Evolutionary conservation across 2,329 filamentous ascomycete species (phyloP).

Genomic region (Periconia macrospinosa): DNA sequence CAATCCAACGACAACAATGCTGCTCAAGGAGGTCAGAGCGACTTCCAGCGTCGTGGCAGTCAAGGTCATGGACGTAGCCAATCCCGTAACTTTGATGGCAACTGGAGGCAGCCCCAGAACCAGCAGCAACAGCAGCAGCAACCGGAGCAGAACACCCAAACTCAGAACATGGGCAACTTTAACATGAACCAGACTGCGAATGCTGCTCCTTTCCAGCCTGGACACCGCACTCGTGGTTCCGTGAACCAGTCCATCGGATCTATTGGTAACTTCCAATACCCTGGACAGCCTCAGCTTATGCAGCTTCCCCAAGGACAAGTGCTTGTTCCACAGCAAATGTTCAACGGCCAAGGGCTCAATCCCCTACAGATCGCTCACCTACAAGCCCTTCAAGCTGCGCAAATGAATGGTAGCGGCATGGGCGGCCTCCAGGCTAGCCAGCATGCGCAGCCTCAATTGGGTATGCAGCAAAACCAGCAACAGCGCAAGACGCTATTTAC

Average conservation of each 20-base stretch:
- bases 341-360: constrained; percentile 81
- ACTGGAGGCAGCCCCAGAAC: constrained; percentile 85
- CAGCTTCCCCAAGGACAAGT: constrained; percentile 84
- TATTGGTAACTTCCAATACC: constrained; percentile 87
- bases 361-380: constrained; percentile 86
- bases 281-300: constrained; percentile 81
- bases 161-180: constrained; percentile 61
- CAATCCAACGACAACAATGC: constrained; percentile 54
- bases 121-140: constrained; percentile 47
- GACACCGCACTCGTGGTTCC: constrained; percentile 83
- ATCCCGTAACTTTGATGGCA: constrained; percentile 95
- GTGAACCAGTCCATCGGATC: constrained; percentile 81
- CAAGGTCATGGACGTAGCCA: constrained; percentile 77
- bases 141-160: constrained; percentile 51
- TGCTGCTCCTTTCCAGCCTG: constrained; percentile 81
- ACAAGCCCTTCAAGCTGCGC: constrained; percentile 87
- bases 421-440: constrained; percentile 67
- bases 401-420: constrained; percentile 76
- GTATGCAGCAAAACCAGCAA: constrained; percentile 74
- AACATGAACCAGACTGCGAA: constrained; percentile 72
- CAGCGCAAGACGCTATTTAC: constrained; percentile 98
- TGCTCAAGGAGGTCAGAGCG: constrained; percentile 50
- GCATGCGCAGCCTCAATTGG: constrained; percentile 67
- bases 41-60: constrained; percentile 76
- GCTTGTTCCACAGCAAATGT: constrained; percentile 80